Evolutionary conservation across 2,329 filamentous ascomycete genomes (phyloP).

Genomic region (Ceratocystis papillata): DNA sequence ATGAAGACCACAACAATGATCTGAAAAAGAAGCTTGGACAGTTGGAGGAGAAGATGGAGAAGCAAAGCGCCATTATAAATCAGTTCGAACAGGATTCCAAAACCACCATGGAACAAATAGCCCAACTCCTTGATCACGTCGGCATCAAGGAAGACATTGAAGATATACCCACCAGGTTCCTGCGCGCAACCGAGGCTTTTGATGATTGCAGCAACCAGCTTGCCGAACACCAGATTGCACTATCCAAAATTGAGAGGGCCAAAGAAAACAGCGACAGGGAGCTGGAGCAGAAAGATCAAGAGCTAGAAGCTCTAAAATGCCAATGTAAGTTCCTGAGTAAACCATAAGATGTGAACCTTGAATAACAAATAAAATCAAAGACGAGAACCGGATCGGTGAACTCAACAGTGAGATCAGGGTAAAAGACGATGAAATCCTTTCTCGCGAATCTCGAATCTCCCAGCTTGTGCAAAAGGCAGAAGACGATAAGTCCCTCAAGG

Average conservation of each 20-base stretch:
- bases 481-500: neutral
- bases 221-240: constrained; percentile 4
- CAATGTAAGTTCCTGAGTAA: constrained; percentile 9
- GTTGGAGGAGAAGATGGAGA: constrained; percentile 3
- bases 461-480: constrained; percentile 17
- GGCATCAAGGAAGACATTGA: constrained; percentile 3
- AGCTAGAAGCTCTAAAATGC: neutral
- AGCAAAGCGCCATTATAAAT: constrained; percentile 5
- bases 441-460: constrained; percentile 4
- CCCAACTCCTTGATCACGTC: neutral
- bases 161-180: neutral
- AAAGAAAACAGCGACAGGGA: neutral
- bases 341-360: no score
- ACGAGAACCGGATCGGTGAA: neutral
- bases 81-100: constrained; percentile 9
- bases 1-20: constrained; percentile 9
- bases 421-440: constrained; percentile 13
- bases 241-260: constrained; percentile 8
- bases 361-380: constrained; percentile 12
- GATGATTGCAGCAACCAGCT: constrained; percentile 4
- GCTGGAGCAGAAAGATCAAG: neutral
- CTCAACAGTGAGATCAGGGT: constrained; percentile 12
- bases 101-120: neutral
- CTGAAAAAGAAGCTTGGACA: constrained; percentile 7
- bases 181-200: neutral